Conservation (phyloP, 192 early-diverging fungal species). For the Coemansia sp. region DNA sequence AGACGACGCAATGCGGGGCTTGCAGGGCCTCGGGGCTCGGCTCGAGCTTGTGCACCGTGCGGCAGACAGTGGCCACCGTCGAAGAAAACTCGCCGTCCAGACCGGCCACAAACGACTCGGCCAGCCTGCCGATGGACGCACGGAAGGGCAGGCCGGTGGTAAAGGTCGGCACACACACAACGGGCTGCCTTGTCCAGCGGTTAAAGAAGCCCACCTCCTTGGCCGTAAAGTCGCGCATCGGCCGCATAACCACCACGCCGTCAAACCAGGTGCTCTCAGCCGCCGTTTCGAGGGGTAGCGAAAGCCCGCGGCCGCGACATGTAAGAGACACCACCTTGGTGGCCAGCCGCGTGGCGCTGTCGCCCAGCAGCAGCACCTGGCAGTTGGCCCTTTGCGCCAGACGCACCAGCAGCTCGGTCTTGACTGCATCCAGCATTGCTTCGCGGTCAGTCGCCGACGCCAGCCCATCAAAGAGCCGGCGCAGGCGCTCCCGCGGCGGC, state of each 20-base stretch:
- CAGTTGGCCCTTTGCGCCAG: constrained; percentile 54
- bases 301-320: constrained; percentile 83
- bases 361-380: constrained; percentile 63
- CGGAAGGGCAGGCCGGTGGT: constrained; percentile 56
- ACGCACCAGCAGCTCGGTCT: constrained; percentile 53
- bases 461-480: constrained; percentile 52
- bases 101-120: constrained; percentile 65
- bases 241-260: constrained; percentile 60
- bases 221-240: constrained; percentile 73
- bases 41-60: constrained; percentile 75
- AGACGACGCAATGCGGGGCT: constrained; percentile 47
- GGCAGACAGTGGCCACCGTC: constrained; percentile 76
- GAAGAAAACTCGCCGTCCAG: constrained; percentile 81
- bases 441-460: constrained; percentile 65
- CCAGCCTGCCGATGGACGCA: constrained; percentile 41
- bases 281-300: constrained; percentile 71
- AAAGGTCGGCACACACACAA: constrained; percentile 46
- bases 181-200: constrained; percentile 40
- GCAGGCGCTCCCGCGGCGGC: constrained; percentile 40
- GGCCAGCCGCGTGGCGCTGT: constrained; percentile 76
- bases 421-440: constrained; percentile 64
- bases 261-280: constrained; percentile 55
- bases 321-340: constrained; percentile 72
- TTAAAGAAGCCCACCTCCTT: constrained; percentile 80
- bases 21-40: constrained; percentile 47